Base-by-base conservation (phyloP, 108 stramenopile genomes). In the Seminavis robusta region DNA sequence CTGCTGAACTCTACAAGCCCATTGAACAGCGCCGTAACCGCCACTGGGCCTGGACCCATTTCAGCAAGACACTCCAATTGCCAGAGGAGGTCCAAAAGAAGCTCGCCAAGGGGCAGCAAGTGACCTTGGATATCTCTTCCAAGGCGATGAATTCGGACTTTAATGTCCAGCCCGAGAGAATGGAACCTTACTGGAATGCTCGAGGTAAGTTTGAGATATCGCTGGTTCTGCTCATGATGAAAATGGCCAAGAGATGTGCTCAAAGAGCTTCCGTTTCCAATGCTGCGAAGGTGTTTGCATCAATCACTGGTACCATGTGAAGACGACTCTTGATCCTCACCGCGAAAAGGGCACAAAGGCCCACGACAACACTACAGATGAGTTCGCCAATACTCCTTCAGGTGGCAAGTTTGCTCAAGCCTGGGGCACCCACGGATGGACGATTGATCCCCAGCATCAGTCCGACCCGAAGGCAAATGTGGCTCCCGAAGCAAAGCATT, bases 141-240 rank as follows among this genome's bases (percentile, higher is more conserved):
- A 86, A 84, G 68, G 92, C 92, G 9, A 40, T 81, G 39, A 84
- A 94, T 53, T 52, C 67, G 7, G 66, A 65, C 10, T 86, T 77
- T 60, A 90, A 94, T 53, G 58, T 67, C 10, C 89, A 94, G 59
- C 92, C 92, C 21, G 86, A 90, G 41, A 4, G 30, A 20, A 55
- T 74, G 38, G 82, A 64, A n/a, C 60, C 82, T 28, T 73, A 79
- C 49, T 94, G 86, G 88, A 90, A 90, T 75, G 59, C 84, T 15
- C 74, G 86, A 26, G 92, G 92, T 10, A 74, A n/a, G n/a, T n/a
- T n/a, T n/a, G n/a, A n/a, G n/a, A n/a, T n/a, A n/a, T n/a, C n/a
- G n/a, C n/a, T n/a, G n/a, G n/a, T n/a, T n/a, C n/a, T n/a, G n/a
- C n/a, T n/a, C n/a, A n/a, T n/a, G n/a, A n/a, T n/a, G n/a, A n/a